Evolutionary conservation across 192 early-diverging fungal species (phyloP).

Genomic region (Mortierella alpina): DNA sequence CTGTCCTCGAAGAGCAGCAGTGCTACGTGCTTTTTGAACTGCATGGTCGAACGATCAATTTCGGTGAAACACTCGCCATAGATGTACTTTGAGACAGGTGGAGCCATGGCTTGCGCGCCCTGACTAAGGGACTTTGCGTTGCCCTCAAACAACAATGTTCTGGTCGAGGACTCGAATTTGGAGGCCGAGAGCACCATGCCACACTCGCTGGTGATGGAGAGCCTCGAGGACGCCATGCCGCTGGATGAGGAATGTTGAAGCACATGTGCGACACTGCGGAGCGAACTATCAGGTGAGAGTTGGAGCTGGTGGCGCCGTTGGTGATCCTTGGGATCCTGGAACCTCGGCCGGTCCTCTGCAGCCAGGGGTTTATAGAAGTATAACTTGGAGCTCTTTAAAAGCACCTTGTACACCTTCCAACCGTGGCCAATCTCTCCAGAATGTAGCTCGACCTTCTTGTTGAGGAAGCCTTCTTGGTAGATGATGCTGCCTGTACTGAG

Average conservation of each 20-base stretch:
- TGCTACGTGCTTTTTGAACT: slow-evolving; percentile 72
- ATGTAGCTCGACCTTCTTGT: slow-evolving; percentile 79
- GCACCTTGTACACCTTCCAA: slow-evolving; percentile 83
- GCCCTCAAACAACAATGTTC: slow-evolving; percentile 66
- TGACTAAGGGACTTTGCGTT: slow-evolving; percentile 63
- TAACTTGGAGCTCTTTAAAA: slow-evolving; percentile 78
- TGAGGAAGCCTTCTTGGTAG: slow-evolving; percentile 73
- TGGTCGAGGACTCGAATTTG: slow-evolving; percentile 69
- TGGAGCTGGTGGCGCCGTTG: slow-evolving; percentile 22
- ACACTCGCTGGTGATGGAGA: slow-evolving; percentile 52
- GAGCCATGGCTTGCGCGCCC: slow-evolving; percentile 27
- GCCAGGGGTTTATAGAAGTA: slow-evolving; percentile 78
- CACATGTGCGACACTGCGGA: neutral
- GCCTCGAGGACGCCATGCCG: slow-evolving; percentile 24
- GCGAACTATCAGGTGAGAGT: neutral
- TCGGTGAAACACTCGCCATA: slow-evolving; percentile 78
- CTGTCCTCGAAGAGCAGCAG: slow-evolving; percentile 74
- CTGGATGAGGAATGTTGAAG: slow-evolving; percentile 32
- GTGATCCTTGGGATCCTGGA: slow-evolving; percentile 42
- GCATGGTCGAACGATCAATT: slow-evolving; percentile 67
- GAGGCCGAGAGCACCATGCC: slow-evolving; percentile 65
- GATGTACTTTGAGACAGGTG: slow-evolving; percentile 66
- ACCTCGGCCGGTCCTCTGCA: slow-evolving; percentile 42
- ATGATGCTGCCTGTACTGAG: slow-evolving; percentile 43
- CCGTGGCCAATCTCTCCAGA: slow-evolving; percentile 71